These are phyloP conservation scores for Pyrenophora seminiperda DNA, from an alignment of 2,329 filamentous ascomycete species.

Conservation along the genomic window DNA sequence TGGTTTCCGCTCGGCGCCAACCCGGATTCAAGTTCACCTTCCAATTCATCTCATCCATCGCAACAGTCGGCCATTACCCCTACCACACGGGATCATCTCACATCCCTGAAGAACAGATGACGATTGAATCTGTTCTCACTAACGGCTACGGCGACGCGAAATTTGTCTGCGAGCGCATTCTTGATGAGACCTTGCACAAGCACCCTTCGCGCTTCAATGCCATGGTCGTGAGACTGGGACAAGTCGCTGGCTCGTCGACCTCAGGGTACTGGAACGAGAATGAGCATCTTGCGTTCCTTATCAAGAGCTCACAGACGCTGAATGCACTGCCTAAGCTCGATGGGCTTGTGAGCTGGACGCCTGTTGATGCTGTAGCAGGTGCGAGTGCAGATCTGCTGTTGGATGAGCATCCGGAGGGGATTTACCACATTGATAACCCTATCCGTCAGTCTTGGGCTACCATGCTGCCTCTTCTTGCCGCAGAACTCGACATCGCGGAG, in stretches of 20 bases:
- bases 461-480: conserved; percentile 45
- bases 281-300: conserved; percentile 58
- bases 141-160: conserved; percentile 62
- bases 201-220: conserved; percentile 52
- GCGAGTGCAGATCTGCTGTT: conserved; percentile 45
- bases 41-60: conserved; percentile 53
- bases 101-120: conserved; percentile 54
- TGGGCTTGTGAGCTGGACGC: conserved; percentile 47
- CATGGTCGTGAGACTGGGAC: conserved; percentile 55
- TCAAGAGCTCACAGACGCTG: conserved; percentile 58
- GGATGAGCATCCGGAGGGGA: conserved; percentile 27
- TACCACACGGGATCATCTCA: conserved; percentile 8
- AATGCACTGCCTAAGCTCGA: conserved; percentile 44
- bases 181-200: conserved; percentile 55
- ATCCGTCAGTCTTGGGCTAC: conserved; percentile 50
- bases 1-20: conserved; percentile 27
- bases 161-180: conserved; percentile 56
- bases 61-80: conserved; percentile 39
- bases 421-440: conserved; percentile 57
- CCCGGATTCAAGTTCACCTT: conserved; percentile 39
- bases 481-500: conserved; percentile 30
- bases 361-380: conserved; percentile 52
- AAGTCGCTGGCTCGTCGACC: conserved; percentile 58
- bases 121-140: conserved; percentile 50
- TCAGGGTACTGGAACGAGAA: conserved; percentile 62